A percentile compares a stretch with the other conserved stretches of the same genome.
Evolutionary conservation across 306 rosid species (phyloP).

Genomic region (Vigna unguiculata): DNA sequence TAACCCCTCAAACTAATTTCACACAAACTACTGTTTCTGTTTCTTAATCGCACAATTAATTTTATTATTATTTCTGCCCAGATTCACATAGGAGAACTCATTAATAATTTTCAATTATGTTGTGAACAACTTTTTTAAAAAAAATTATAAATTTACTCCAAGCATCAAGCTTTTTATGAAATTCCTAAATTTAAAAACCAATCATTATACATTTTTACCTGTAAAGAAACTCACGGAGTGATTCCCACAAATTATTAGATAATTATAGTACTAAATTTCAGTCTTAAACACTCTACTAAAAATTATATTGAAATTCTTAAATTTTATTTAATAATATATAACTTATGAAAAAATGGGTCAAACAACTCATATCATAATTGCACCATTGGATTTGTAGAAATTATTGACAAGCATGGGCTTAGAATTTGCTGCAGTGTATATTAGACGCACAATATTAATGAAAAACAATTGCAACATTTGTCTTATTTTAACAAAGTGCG

Average conservation of each 20-base stretch:
- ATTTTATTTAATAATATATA: background rate
- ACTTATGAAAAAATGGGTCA: background rate
- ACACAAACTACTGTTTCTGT: background rate
- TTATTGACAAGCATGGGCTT: background rate
- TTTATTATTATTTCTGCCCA: background rate
- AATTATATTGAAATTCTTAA: background rate
- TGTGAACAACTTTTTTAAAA: background rate
- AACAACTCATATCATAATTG: background rate
- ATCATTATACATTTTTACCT: background rate
- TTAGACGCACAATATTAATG: background rate
- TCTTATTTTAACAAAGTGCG: background rate
- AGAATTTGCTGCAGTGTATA: background rate
- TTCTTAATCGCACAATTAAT: background rate
- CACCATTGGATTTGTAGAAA: background rate
- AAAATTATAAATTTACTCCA: background rate
- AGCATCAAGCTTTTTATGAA: too few species aligned
- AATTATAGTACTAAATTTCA: background rate
- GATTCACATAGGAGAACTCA: background rate
- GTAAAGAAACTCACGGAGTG: background rate
- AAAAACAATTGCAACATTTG: background rate
- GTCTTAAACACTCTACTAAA: background rate
- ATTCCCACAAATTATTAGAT: background rate
- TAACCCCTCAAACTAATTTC: background rate
- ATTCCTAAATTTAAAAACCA: background rate
- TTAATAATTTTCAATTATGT: background rate